Evolutionary conservation across 441 rosid species (phyloP), one percentile per base, ranked within the genome.

Genomic region (Euphorbia celastroides): DNA sequence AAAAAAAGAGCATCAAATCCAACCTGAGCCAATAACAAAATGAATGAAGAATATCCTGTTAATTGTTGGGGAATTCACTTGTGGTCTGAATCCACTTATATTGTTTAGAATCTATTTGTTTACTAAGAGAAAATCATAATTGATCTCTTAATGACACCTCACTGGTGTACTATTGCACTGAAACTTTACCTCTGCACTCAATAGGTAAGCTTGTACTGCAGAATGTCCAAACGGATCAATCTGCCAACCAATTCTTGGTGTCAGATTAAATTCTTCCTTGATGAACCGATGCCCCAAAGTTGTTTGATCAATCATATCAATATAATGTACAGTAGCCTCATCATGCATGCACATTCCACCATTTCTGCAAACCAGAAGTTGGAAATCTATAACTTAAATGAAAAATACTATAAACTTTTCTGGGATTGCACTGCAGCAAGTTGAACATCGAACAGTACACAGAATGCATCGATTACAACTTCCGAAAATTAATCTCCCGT

Each of bases 291-390:
- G 99, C 51, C 98, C 98, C 38, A 89, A 90, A 65, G 98, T 92
- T 63, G 96, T 92, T 80, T 94, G 99, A 78, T 94, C 99, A 78
- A 92, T 89, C 97, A 94, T 94, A 72, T 94, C 99, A 70, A 94
- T 89, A 79, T 89, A 94, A 75, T 92, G 97, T 7, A 90, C 75
- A 28, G 82, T 79, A 17, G 99, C 99, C 78, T 94, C 99, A 79
- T 94, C 99, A 71, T 94, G 99, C 99, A 94, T 94, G 72, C 96
- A 89, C 88, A 86, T 86, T 11, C 99, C 99, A 6, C 99, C 98
- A 76, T 94, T 94, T 86, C 98, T 94, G 81, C 50, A 70, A 70
- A n/a, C 69, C 56, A 67, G 66, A 62, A 55, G 59, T 54, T 46
- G 50, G 56, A 60, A 26, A 32, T 48, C 62, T 48, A 41, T 11